These are phyloP conservation scores for Setaria viridis DNA, from an alignment of 202 grass and related monocot species.

Conservation along the genomic window DNA sequence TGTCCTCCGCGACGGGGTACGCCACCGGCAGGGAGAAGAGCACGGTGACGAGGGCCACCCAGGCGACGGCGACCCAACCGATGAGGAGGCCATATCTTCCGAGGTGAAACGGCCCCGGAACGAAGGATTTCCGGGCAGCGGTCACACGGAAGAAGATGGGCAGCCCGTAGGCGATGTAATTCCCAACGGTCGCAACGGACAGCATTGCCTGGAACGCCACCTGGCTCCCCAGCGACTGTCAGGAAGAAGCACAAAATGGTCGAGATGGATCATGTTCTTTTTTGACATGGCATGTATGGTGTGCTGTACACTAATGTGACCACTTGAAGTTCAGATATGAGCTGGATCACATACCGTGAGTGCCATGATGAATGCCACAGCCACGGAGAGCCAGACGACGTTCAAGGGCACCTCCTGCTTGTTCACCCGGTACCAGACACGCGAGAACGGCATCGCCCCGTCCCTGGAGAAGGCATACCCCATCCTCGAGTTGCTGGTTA, in stretches of 20 bases:
- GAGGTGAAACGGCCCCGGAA: conserved; percentile 62
- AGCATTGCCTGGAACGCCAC: conserved; percentile 80
- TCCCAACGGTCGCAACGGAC: conserved; percentile 58
- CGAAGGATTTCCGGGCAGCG: conserved; percentile 50
- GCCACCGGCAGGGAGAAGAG: conserved; percentile 77
- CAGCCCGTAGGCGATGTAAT: conserved; percentile 66
- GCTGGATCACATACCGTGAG: conserved; percentile 46
- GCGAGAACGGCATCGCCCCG: conserved; percentile 71
- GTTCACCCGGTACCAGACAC: conserved; percentile 64
- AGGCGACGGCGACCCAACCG: conserved; percentile 60
- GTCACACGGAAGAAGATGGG: conserved; percentile 71
- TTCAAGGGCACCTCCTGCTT: conserved; percentile 70
- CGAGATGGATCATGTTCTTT: no score
- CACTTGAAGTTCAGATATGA: background rate
- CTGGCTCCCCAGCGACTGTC: conserved; percentile 61
- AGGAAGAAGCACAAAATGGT: background rate
- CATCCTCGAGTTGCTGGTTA: conserved; percentile 78
- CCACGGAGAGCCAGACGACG: conserved; percentile 76
- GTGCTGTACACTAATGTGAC: no score
- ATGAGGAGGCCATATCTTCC: conserved; percentile 40
- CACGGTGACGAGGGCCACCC: conserved; percentile 66
- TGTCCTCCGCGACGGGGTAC: conserved; percentile 63
- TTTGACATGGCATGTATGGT: no score
- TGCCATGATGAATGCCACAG: conserved; percentile 72
- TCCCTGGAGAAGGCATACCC: conserved; percentile 83